Base-by-base conservation (phyloP, 1,284 basidiomycete species). In the Heliocybe sulcata region DNA sequence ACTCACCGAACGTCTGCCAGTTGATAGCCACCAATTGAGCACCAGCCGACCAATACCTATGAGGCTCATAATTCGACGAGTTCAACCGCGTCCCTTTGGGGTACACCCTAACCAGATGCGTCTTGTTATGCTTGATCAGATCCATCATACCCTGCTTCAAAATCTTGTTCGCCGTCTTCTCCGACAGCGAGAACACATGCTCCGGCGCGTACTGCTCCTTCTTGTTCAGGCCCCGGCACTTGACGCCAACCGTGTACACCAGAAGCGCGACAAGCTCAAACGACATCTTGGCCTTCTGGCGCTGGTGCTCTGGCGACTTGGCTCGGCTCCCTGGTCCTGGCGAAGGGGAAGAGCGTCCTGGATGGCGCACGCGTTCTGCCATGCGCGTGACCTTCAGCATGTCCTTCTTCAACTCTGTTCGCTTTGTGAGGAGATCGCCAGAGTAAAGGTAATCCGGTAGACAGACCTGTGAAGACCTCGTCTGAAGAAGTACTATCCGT, bases 1-100 rank as follows among this genome's bases (percentile, higher is more conserved):
- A 70, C 81, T 55, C 61, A 93, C 92, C 93, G 61, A 87, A 87
- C 0, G 94, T 99, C 70, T 99, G 97, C 92, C 94, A 98, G 69
- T 99, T 99, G 58, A 99, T 80, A 4, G 97, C 94, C 0, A 97
- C 94, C n/a, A 99, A 71, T 70, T 99, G 96, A 16, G 87, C 85
- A 0, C 96, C 96, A 0, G 86, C 85, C 0, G 84, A 82, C 96
- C 96, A 99, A 69, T 85, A 94, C 35, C 87, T 81, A 69, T 92
- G 85, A 2, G 96, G 96, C 60, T 90, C 81, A 66, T 90, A 98
- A 69, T 99, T 99, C 22, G 87, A 87, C 58, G 90, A 93, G 58
- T 79, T 86, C 48, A 97, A 75, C 53, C 94, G 74, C 35, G 77
- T 84, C 1, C 90, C 94, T 63, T 90, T 90, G 0, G 97, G 97